Evolutionary conservation across 2,329 filamentous ascomycete species (phyloP), one percentile per base, ranked within the genome.

Genomic region (Claviceps spartinae): DNA sequence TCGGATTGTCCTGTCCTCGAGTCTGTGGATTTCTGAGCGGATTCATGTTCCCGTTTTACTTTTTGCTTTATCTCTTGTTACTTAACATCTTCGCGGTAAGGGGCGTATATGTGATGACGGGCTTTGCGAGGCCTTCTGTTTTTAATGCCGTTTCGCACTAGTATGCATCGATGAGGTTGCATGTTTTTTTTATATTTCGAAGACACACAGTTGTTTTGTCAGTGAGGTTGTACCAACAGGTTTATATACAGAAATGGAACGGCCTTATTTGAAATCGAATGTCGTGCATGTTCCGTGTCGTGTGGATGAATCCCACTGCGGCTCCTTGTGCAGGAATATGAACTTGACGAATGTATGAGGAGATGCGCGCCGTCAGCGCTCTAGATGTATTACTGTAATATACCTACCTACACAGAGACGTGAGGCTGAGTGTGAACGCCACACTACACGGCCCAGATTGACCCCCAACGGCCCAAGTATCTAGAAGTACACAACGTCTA

Each of bases 51-150:
- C 22, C 14, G 18, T 24, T 4, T 13, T 41, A 9, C 18, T 24
- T 30, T 45, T 30, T 30, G 9, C 30, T 34, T 34, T 34, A 34
- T 34, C 30, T 34, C 4, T 34, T 11, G 30, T 45, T n/a, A 24
- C n/a, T 41, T 22, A 24, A 26, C 13, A 18, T 42, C 26, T 40
- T 48, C 30, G 30, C 34, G 38, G 41, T 46, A 36, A 47, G 43
- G 50, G 51, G 48, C 26, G 49, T 43, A 47, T 50, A 48, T 50
- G 54, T 54, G 46, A 48, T 49, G 36, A 52, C 26, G 5, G 44
- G 34, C n/a, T 24, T 34, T 41, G 41, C 51, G 44, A 36, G 47
- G 36, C 30, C 30, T 34, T 34, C 20, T 46, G 24, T 43, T 49
- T 20, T 42, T 30, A 6, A 16, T 34, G 20, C 5, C 11, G 4